Evolutionary conservation across 179 eudicot genomes (phyloP).

Genomic region (Silene vulgaris): DNA sequence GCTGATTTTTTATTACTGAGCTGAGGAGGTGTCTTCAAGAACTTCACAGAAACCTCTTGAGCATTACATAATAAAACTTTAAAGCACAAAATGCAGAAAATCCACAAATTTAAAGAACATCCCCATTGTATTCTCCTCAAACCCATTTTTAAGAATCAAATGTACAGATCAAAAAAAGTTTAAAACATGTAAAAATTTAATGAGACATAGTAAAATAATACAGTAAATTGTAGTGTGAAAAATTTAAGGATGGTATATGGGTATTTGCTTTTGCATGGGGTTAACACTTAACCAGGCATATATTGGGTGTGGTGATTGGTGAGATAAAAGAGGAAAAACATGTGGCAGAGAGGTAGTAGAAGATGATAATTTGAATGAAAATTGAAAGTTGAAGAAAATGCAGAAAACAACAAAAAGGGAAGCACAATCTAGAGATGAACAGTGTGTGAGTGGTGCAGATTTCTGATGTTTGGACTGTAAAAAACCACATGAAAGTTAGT

Average conservation of each 20-base stretch:
- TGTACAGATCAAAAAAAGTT: constrained; percentile 11
- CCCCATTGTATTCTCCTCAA: constrained; percentile 32
- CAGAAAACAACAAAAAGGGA: constrained; percentile 6
- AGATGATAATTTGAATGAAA: constrained; percentile 21
- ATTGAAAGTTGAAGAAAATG: neutral
- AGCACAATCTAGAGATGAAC: constrained; percentile 6
- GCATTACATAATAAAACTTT: constrained; percentile 32
- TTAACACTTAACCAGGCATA: constrained; percentile 16
- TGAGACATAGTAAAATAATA: constrained; percentile 19
- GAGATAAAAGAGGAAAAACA: constrained; percentile 26
- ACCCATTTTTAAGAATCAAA: constrained; percentile 38
- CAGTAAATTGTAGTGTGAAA: constrained; percentile 12
- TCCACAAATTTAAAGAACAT: constrained; percentile 41
- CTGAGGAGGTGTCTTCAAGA: constrained; percentile 51
- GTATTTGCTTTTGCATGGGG: constrained; percentile 26
- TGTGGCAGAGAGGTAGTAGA: constrained; percentile 27
- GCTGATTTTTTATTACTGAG: constrained; percentile 52
- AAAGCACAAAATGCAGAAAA: constrained; percentile 38
- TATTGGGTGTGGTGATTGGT: constrained; percentile 27
- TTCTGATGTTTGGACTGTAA: constrained; percentile 9
- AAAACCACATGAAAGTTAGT: neutral
- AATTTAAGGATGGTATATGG: constrained; percentile 5
- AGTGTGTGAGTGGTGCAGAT: constrained; percentile 13
- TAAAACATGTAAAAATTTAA: constrained; percentile 16
- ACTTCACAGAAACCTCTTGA: constrained; percentile 47